Evolutionary conservation across 192 early-diverging fungal genomes (phyloP), one percentile per base, ranked within the genome.

Genomic region (Chytriomyces confervae): DNA sequence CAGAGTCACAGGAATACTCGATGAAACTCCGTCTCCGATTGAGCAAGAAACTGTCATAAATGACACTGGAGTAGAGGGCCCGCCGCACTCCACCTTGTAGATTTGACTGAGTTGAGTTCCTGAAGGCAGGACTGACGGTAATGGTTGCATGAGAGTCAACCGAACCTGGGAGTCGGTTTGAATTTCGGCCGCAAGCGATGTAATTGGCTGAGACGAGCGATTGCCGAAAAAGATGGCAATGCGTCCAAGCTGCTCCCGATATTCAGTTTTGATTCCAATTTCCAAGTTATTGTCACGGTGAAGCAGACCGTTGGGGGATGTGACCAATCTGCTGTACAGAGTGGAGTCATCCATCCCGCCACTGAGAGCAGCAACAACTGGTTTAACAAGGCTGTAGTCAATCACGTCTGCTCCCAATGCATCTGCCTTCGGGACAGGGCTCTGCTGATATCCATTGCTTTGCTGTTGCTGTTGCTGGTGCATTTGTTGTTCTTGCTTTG

Each of bases 191-290:
- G 81, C 75, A 7, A 94, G 83, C 44, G 89, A 81, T 44, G 85
- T 89, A 70, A 98, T 87, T 16, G 91, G 84, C 8, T 83, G 84
- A 5, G 89, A 87, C 0, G 94, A 89, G 77, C 95, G 95, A 88
- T 99, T 99, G 44, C 94, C 93, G 66, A 94, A 88, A 73, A 95
- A 99, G 29, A 99, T 76, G 63, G 94, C 97, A 23, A 99, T 70
- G 13, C 96, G 90, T 8, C 97, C 98, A 2, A 94, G 85, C 9
- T 94, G 89, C 18, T 90, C 90, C 79, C 97, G 95, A 80, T 96
- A 99, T 77, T 98, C 97, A 1, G 94, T 91, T 70, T 98, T 96
- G 64, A 99, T 69, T 10, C 95, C 95, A 29, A 99, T 89, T 74
- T 98, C 95, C 53, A 99, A 78, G 69, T 91, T 91, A 7, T 85